Conservation (phyloP, 305 asterid species). For the Salvia sclarea region DNA sequence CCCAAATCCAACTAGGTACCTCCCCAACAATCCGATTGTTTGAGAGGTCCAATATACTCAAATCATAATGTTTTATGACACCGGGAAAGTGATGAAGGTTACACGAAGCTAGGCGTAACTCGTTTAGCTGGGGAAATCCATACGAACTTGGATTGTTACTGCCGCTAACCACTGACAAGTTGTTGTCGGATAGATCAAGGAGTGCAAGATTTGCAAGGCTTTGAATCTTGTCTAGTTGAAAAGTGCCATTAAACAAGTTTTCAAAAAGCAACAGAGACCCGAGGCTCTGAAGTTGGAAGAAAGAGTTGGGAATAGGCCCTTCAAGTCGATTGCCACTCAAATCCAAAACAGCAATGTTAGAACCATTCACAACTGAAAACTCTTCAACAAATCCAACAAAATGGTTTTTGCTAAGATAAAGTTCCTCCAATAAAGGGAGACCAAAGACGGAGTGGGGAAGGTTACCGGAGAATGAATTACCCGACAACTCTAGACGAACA, state of each 20-base stretch:
- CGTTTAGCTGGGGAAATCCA: neutral
- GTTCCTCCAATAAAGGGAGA: neutral
- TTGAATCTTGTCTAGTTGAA: conserved; percentile 28
- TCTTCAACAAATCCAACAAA: neutral
- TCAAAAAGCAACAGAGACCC: conserved; percentile 7
- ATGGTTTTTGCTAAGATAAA: neutral
- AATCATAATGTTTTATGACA: neutral
- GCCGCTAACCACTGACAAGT: neutral
- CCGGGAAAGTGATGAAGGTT: neutral
- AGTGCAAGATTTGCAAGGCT: conserved; percentile 4
- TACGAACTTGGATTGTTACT: neutral
- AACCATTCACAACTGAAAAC: neutral
- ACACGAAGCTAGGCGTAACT: neutral
- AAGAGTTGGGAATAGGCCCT: neutral
- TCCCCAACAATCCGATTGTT: neutral
- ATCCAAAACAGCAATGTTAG: neutral
- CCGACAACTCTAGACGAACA: neutral
- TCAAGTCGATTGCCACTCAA: neutral
- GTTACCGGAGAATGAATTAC: neutral
- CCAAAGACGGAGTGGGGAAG: neutral
- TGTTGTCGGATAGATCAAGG: conserved; percentile 34
- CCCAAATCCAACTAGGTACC: conserved; percentile 6
- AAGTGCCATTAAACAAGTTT: conserved; percentile 33
- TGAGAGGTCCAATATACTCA: conserved; percentile 30
- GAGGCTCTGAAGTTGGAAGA: conserved; percentile 27